Base-by-base conservation (phyloP, 371 early-diverging fungal genomes). In the Lichtheimia ornata region DNA sequence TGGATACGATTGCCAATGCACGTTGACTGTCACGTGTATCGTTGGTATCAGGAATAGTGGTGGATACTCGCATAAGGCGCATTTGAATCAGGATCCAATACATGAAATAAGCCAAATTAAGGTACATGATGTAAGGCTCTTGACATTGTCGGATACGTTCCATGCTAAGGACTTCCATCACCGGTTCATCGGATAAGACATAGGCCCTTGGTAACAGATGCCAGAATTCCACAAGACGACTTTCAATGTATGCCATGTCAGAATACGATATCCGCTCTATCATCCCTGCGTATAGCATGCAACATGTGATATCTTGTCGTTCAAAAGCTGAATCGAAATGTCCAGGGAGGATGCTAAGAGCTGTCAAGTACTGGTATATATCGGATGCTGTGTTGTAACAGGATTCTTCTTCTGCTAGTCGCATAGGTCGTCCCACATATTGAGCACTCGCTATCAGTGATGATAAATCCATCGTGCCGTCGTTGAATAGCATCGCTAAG, bases 1-100 rank as follows among this genome's bases (percentile, higher is more conserved):
- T 66, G 14, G 79, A 75, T 0, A 78, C 76, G 25, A 73, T 69
- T 28, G 71, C 27, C 2, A 75, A 24, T 3, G 79, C 73, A 18
- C 73, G 70, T 15, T 75, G 70, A 6, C 68, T 64, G 40, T 78
- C 73, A 13, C 30, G 24, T 13, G 70, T 43, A 44, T 73, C 65
- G 6, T 68, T 61, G 7, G 50, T 22, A 0, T 51, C 28, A 15
- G 73, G 73, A 0, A 62, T 18, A 20, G 63, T 61, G 6, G 35
- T 35, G 0, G 35, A 35, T 6, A 35, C 35, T 6, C 35, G 35
- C 76, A 78, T 73, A 20, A 78, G 17, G 5, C 79, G 69, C 4
- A 64, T 65, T 35, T 71, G 62, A 25, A 71, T 45, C 1, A 57
- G 50, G 17, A 78, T 43, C 76, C 76, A 78, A 20, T 63, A 62